Base-by-base conservation (phyloP, 352 stramenopile species). In the Blastocystis sp. region DNA sequence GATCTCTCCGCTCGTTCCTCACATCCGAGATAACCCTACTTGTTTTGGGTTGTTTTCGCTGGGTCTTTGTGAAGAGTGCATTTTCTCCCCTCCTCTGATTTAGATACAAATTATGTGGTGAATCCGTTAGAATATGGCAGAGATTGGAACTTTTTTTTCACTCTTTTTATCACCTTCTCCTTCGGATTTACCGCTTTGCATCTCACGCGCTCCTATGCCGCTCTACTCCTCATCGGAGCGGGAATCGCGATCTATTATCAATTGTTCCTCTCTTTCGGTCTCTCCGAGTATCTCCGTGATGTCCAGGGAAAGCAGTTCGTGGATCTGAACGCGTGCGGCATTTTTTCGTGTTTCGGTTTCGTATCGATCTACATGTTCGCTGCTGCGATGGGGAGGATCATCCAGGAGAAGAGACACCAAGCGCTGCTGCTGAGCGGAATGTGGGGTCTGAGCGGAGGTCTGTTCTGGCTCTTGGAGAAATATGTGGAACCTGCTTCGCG, bases 71-170 rank as follows among this genome's bases (percentile, higher is more conserved):
- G 20, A 11, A n/a, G 9, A 41, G 68, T 59, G 37, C 24, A 20
- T 34, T 30, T 55, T n/a, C n/a, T 24, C 11, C 0, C 16, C 39
- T 43, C 1, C 13, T 43, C 13, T 5, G 7, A 47, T 43, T 8
- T 43, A 76, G 65, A 18, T 30, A 63, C 26, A 11, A 45, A n/a
- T 30, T 79, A 79, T 55, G 68, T 79, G 24, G 68, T 59, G 20
- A 62, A 56, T 45, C 6, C 20, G 68, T 13, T 79, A 2, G 68
- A 79, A 30, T 79, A 79, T 34, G 68, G 68, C 24, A 56, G n/a
- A 9, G 26, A 79, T n/a, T 79, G 68, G 68, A 79, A 79, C 47
- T 79, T 79, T 41, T 79, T 79, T 45, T 79, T 79, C 68, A 45
- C 68, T 6, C 43, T 62, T 18, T 26, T 41, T 9, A 20, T 76